A percentile compares a stretch with the other conserved stretches of the same genome.
These are phyloP conservation scores for Phytophthora idaei DNA, from an alignment of 352 stramenopile genomes.

Conservation along the genomic window DNA sequence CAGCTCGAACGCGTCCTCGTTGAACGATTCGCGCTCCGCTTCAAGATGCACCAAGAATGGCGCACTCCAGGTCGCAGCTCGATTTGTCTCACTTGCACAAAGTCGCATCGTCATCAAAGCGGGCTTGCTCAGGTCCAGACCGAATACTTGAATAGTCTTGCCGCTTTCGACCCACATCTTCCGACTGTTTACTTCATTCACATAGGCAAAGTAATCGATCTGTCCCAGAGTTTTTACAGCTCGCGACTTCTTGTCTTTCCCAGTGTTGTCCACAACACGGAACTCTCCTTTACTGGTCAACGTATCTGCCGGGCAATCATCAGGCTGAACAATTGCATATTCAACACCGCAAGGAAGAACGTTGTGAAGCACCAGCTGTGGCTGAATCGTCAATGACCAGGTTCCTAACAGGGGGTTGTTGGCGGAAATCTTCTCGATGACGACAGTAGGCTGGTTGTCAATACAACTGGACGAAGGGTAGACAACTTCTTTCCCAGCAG, in stretches of 20 bases:
- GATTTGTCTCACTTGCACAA: conserved; percentile 59
- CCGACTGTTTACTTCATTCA: conserved; percentile 82
- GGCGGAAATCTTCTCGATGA: conserved; percentile 74
- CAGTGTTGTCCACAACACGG: conserved; percentile 34
- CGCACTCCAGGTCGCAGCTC: conserved; percentile 57
- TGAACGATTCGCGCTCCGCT: conserved; percentile 51
- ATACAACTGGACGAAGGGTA: conserved; percentile 79
- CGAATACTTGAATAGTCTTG: conserved; percentile 83
- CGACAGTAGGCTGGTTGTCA: conserved; percentile 82
- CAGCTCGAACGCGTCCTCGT: conserved; percentile 63
- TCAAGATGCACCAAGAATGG: conserved; percentile 70
- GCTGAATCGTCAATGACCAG: conserved; percentile 84
- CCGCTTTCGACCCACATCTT: conserved; percentile 80
- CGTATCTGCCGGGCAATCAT: conserved; percentile 68
- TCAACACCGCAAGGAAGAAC: conserved; percentile 83
- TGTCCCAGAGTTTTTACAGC: conserved; percentile 54
- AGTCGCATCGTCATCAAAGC: conserved; percentile 83
- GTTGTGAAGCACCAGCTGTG: conserved; percentile 83
- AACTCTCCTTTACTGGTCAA: conserved; percentile 70
- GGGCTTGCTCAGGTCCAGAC: conserved; percentile 64
- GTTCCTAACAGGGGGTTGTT: conserved; percentile 63
- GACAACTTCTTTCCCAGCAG: conserved; percentile 63
- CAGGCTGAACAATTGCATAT: conserved; percentile 81
- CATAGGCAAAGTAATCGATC: conserved; percentile 74
- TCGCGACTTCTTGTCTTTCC: conserved; percentile 52